Conservation (phyloP, 2,329 filamentous ascomycete genomes). For the Colletotrichum navitas region DNA sequence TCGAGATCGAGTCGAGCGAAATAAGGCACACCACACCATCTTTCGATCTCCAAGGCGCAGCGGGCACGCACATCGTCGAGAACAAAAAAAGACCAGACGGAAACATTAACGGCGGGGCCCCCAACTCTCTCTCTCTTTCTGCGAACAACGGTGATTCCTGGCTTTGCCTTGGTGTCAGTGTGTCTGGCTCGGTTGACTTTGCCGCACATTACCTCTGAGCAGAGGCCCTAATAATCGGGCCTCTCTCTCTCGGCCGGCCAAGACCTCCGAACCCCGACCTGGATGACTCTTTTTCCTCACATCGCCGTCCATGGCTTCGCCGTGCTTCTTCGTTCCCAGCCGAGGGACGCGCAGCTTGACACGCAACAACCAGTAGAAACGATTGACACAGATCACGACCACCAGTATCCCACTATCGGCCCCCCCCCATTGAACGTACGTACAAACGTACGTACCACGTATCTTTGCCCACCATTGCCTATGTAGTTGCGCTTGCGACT, state of each 20-base stretch:
- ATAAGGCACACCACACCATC: slow-evolving; percentile 15
- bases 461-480: neutral
- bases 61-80: slow-evolving; percentile 15
- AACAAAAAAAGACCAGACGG: slow-evolving; percentile 35
- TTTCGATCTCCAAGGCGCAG: slow-evolving; percentile 17
- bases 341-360: neutral
- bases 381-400: neutral
- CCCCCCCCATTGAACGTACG: slow-evolving; percentile 16
- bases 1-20: slow-evolving; percentile 3
- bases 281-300: neutral
- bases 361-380: neutral
- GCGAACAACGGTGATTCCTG: slow-evolving; percentile 15
- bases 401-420: neutral
- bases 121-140: slow-evolving; percentile 21
- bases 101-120: slow-evolving; percentile 33
- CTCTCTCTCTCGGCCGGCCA: neutral
- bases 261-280: neutral
- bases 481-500: slow-evolving; percentile 3
- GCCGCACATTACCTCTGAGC: neutral
- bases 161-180: neutral
- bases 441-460: slow-evolving; percentile 2
- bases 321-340: slow-evolving; percentile 6
- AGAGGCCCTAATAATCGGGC: neutral
- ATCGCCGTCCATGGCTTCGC: slow-evolving; percentile 24
- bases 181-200: slow-evolving; percentile 20